Evolutionary conservation across 2,329 filamentous ascomycete genomes (phyloP).

Genomic region (Alternaria ethzedia): DNA sequence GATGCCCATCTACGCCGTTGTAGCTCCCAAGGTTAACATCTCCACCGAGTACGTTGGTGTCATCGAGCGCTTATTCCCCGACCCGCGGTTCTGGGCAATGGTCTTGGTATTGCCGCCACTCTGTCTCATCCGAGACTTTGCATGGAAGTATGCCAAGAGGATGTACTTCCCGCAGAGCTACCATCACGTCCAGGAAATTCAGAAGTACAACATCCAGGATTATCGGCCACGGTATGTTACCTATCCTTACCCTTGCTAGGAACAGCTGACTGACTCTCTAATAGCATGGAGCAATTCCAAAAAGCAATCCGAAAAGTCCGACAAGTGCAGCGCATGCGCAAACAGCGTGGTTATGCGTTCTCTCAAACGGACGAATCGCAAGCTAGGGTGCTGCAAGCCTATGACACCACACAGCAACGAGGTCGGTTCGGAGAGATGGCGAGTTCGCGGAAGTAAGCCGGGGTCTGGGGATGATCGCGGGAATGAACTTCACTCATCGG

Average conservation of each 20-base stretch:
- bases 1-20: constrained; percentile 83
- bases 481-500: neutral
- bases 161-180: constrained; percentile 98
- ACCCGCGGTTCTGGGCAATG: constrained; percentile 91
- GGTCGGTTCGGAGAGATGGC: constrained; percentile 96
- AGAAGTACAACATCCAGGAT: constrained; percentile 99
- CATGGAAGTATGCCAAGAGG: constrained; percentile 96
- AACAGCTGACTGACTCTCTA: neutral
- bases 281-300: constrained; percentile 98
- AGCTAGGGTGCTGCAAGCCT: constrained; percentile 92
- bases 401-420: constrained; percentile 92
- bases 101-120: constrained; percentile 78
- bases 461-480: neutral
- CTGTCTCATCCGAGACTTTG: constrained; percentile 86
- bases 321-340: constrained; percentile 98
- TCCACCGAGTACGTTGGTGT: constrained; percentile 86
- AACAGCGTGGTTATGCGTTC: constrained; percentile 97
- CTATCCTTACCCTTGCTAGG: neutral
- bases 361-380: constrained; percentile 97
- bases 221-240: constrained; percentile 85
- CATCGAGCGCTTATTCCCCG: constrained; percentile 78
- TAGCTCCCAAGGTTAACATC: constrained; percentile 81
- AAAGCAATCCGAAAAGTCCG: constrained; percentile 98
- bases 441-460: constrained; percentile 54
- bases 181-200: constrained; percentile 98